Percentiles rank a stretch among this genome's conserved stretches.
phyloP scores from a whole-genome alignment of 805 yeast genomes.

The Maudiozyma barnettii region DNA sequence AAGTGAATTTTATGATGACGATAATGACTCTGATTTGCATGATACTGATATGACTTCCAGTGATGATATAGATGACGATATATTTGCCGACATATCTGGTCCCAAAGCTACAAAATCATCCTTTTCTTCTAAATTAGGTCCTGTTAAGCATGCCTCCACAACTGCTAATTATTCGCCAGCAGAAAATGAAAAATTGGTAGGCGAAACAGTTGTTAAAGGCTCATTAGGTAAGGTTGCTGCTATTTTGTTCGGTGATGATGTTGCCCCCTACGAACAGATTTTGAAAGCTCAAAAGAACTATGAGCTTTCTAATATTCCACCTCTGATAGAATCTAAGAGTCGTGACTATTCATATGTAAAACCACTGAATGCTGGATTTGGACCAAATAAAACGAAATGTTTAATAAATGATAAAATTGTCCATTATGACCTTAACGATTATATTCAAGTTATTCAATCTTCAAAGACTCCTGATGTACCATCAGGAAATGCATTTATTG shows the following conservation, averaged over 20 bases:
- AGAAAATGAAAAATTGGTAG: conserved; percentile 45
- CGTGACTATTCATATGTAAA: conserved; percentile 51
- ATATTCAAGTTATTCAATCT: conserved; percentile 42
- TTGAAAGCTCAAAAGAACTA: conserved; percentile 54
- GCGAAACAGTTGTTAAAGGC: conserved; percentile 45
- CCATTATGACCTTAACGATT: conserved; percentile 39
- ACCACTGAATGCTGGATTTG: conserved; percentile 59
- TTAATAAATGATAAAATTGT: conserved; percentile 50
- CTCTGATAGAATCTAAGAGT: conserved; percentile 27
- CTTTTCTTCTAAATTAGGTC: conserved; percentile 23
- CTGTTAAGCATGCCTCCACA: conserved; percentile 43
- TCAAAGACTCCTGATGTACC: conserved; percentile 81
- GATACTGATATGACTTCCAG: conserved; percentile 23
- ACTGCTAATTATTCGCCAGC: conserved; percentile 35
- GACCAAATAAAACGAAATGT: conserved; percentile 70
- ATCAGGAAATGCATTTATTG: conserved; percentile 58
- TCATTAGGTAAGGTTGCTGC: conserved; percentile 60
- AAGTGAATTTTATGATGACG: conserved; percentile 26
- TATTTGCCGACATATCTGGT: conserved; percentile 9
- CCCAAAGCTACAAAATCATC: neutral
- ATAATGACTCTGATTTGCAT: conserved; percentile 17
- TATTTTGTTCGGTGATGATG: conserved; percentile 55
- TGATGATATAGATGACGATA: conserved; percentile 4
- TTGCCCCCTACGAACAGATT: conserved; percentile 35
- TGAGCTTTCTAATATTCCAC: conserved; percentile 43